A percentile compares a stretch with the other conserved stretches of the same genome.
Conservation (phyloP, 169 alveolate species). For the Plasmodium reichenowi region DNA sequence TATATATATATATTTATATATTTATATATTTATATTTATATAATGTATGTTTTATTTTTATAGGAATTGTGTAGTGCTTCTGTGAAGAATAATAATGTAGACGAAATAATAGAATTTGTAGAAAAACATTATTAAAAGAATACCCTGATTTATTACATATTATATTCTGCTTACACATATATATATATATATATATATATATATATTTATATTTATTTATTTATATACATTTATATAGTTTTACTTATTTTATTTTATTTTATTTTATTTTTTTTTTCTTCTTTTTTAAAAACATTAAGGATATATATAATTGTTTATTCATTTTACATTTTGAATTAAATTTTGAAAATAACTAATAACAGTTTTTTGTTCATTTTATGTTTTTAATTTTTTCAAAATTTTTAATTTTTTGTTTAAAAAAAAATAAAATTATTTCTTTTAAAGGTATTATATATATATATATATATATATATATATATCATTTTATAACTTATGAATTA, state of each 20-base stretch:
- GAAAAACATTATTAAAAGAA: constrained; percentile 23
- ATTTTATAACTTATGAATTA: no score
- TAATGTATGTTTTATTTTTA: background rate
- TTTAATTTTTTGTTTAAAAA: background rate
- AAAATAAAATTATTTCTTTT: background rate
- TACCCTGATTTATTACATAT: background rate
- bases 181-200: no score
- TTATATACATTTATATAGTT: background rate
- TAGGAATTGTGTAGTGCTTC: constrained; percentile 67
- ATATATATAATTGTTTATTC: constrained; percentile 6
- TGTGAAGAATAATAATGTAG: constrained; percentile 36
- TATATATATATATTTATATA: background rate
- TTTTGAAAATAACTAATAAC: constrained; percentile 3
- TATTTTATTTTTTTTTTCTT: constrained; percentile 7
- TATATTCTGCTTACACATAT: no score
- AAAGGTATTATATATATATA: background rate
- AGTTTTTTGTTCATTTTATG: background rate
- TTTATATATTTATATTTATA: background rate
- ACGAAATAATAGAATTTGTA: constrained; percentile 44
- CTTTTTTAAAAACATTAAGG: background rate
- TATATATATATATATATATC: no score
- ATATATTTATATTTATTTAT: no score
- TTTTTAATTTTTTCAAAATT: constrained; percentile 7
- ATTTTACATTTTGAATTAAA: background rate
- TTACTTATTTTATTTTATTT: background rate